Base-by-base conservation (phyloP, 1,284 basidiomycete species). In the Malassezia globosa region DNA sequence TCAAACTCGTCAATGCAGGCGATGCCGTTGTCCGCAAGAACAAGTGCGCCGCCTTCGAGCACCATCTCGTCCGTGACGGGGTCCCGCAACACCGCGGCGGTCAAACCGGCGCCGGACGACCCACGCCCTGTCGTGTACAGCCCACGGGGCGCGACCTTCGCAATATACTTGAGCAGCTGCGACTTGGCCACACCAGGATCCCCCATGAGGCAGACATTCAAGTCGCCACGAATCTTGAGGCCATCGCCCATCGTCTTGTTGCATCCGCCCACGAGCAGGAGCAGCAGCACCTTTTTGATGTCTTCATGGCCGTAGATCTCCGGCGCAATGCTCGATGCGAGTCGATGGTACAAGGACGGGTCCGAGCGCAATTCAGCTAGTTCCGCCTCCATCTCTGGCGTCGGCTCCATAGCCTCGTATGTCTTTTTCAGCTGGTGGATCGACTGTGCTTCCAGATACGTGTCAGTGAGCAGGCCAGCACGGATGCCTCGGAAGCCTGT, bases 1-100 rank as follows among this genome's bases (percentile, higher is more conserved):
- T 99, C 94, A 72, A 99, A 99, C 72, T 99, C 94, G 68, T 99
- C 94, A 61, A 99, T 97, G 73, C 92, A 97, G 75, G 90, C 95
- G 66, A 99, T 97, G 26, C 94, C 94, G 63, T 97, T 97, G 74
- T 99, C 94, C 4, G 94, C 94, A 22, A 99, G 80, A 1, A 99
- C 94, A 34, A 99, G 80, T 7, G 94, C 94, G 40, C 94, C 94
- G 10, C 94, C 94, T 83, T 99, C 94, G 33, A 97, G 77, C 21
- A 97, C 92, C 87, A 99, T 96, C 75, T 99, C 94, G 72, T 97
- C 94, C 3, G 94, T 97, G 8, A 97, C 94, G 1, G 94, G 94
- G 71, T 99, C 94, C 41, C 92, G 81, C 89, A 97, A 94, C 42
- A 99, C 94, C 4, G 94, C 94, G 5, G 94, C 94, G 0, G 94